Base-by-base conservation (phyloP, 2,329 filamentous ascomycete species). In the Dactylellina cionopaga region DNA sequence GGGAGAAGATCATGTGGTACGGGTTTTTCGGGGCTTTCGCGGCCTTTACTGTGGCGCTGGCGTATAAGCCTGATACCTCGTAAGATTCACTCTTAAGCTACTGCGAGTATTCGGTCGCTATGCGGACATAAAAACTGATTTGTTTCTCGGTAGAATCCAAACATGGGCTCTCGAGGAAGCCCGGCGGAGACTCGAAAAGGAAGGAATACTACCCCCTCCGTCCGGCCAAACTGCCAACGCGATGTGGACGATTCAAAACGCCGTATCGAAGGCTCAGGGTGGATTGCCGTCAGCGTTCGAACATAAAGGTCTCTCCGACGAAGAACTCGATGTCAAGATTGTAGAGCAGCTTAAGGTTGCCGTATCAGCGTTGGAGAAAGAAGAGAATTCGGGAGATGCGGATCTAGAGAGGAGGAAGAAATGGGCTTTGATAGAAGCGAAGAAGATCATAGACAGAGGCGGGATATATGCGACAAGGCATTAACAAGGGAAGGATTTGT, bases 81-180 rank as follows among this genome's bases (percentile, higher is more conserved):
- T 99, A 86, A 84, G 93, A 92, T 72, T 7, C 39, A 31, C 31
- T 46, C 58, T 41, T 54, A 39, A 19, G n/a, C n/a, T n/a, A 9
- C n/a, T 15, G 33, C 27, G 25, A n/a, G 5, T 33, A 19, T 54
- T 15, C 27, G 1, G 33, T 31, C 15, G 7, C 15, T 7, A 6
- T 19, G 6, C 19, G 35, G 33, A 24, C 51, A 44, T 15, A 54
- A 43, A 5, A 24, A 52, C 4, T 19, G 17, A 25, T 47, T 58
- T 66, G 27, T 44, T 43, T 17, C 29, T n/a, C 1, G 66, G 73
- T 78, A 99, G 95, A 81, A 97, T 99, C 88, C 95, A 98, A 85
- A 98, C 94, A 62, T 99, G 95, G 95, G 95, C 95, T 75, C 88
- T 99, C 43, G 95, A 99, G 83, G 95, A 99, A 84, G 95, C 95